Conservation (phyloP, 441 rosid species). For the Eutrema salsugineum region DNA sequence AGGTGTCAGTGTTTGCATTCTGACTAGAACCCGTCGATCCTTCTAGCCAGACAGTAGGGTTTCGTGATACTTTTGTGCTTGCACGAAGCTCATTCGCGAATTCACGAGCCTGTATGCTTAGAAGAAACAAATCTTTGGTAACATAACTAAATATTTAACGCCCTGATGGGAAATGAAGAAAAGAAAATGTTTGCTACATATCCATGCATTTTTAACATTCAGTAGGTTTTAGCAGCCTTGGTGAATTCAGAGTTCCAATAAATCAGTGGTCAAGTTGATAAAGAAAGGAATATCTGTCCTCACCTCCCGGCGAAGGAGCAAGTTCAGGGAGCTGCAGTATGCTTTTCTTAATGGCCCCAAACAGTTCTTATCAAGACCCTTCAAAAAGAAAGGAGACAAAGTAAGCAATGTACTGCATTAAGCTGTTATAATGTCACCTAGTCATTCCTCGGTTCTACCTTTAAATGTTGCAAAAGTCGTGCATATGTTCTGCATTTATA, state of each 20-base stretch:
- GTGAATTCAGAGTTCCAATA: neutral
- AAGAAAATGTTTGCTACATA: neutral
- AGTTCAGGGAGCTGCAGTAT: slow-evolving; percentile 93
- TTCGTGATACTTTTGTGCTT: slow-evolving; percentile 96
- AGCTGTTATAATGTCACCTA: slow-evolving; percentile 2
- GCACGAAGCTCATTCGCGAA: slow-evolving; percentile 99
- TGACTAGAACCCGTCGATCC: slow-evolving; percentile 84
- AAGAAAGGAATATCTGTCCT: slow-evolving; percentile 25
- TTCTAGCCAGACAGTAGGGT: slow-evolving; percentile 97
- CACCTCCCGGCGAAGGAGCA: slow-evolving; percentile 98
- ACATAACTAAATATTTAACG: neutral
- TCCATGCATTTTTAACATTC: neutral
- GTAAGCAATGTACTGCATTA: slow-evolving; percentile 6
- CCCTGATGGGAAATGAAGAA: neutral
- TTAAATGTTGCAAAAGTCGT: slow-evolving; percentile 95
- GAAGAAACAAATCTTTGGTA: neutral
- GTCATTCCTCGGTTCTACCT: slow-evolving; percentile 46
- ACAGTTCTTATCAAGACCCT: slow-evolving; percentile 96
- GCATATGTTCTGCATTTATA: slow-evolving; percentile 99
- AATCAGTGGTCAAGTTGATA: slow-evolving; percentile 6
- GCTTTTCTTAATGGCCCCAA: slow-evolving; percentile 93
- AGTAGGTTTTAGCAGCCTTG: neutral
- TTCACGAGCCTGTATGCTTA: slow-evolving; percentile 84
- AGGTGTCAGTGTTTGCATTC: slow-evolving; percentile 74
- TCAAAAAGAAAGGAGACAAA: slow-evolving; percentile 23